phyloP scores from a whole-genome alignment of 441 rosid genomes.

The Adansonia rubrostipa region DNA sequence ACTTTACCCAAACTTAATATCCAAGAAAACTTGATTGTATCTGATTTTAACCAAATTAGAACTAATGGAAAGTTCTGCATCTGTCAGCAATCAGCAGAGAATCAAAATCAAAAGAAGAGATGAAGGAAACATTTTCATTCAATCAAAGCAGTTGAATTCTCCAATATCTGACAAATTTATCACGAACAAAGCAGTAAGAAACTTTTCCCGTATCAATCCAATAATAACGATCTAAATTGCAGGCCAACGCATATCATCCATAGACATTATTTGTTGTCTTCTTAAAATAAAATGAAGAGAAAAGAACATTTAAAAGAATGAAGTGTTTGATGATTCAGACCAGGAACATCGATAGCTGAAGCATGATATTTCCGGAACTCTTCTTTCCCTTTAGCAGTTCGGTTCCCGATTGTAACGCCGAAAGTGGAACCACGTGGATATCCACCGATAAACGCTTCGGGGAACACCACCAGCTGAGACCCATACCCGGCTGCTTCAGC shows the following conservation, averaged over 20 bases:
- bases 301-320: neutral
- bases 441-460: constrained; percentile 92
- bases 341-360: constrained; percentile 87
- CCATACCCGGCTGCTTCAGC: constrained; percentile 84
- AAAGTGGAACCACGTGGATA: constrained; percentile 88
- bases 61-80: no score
- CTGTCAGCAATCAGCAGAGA: no score
- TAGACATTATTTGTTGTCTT: neutral
- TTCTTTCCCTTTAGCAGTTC: constrained; percentile 44
- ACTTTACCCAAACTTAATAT: neutral
- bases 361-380: constrained; percentile 88
- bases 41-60: no score
- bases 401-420: constrained; percentile 70
- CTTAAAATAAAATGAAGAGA: neutral
- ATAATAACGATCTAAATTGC: neutral
- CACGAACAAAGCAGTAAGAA: neutral
- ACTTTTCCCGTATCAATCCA: neutral
- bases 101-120: neutral
- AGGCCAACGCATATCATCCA: neutral
- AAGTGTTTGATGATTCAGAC: constrained; percentile 35
- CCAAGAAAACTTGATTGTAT: no score
- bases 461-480: constrained; percentile 84
- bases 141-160: neutral
- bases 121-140: neutral
- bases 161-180: neutral